A percentile compares a stretch with the other conserved stretches of the same genome.
Conservation (phyloP, 495 filamentous ascomycete genomes). For the Penicillium alfredii region DNA sequence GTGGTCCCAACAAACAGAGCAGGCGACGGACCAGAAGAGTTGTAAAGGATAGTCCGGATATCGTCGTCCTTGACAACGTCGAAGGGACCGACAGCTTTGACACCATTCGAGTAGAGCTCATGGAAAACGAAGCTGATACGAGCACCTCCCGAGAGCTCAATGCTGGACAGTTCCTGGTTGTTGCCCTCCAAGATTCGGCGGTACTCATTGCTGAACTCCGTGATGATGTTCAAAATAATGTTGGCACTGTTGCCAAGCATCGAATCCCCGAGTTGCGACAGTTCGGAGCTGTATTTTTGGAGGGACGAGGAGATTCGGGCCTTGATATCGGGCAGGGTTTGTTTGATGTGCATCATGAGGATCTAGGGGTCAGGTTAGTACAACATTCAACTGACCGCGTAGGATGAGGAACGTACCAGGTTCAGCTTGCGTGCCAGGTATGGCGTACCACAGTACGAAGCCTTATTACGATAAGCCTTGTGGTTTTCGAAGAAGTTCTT, state of each 20-base stretch:
- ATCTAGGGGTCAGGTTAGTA: constrained; percentile 51
- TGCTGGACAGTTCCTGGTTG: constrained; percentile 89
- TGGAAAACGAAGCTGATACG: constrained; percentile 99
- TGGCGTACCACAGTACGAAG: constrained; percentile 95
- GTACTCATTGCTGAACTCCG: constrained; percentile 97
- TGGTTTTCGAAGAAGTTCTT: constrained; percentile 98
- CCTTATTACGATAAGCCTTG: constrained; percentile 98
- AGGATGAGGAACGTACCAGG: constrained; percentile 47
- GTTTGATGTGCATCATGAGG: constrained; percentile 99
- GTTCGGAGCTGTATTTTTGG: constrained; percentile 83
- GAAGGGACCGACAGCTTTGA: constrained; percentile 97
- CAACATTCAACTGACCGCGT: not conserved
- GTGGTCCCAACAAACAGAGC: constrained; percentile 97
- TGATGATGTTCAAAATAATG: constrained; percentile 96
- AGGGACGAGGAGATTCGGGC: constrained; percentile 86
- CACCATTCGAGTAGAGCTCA: constrained; percentile 94
- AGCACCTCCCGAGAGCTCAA: constrained; percentile 92
- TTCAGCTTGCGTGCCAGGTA: constrained; percentile 97
- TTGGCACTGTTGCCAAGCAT: constrained; percentile 95
- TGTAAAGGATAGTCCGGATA: constrained; percentile 94
- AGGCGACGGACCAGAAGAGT: constrained; percentile 95
- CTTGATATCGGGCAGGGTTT: constrained; percentile 98
- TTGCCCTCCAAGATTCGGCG: constrained; percentile 93
- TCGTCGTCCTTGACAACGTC: constrained; percentile 97
- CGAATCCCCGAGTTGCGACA: constrained; percentile 80